These are phyloP conservation scores for Chrysanthemum lavandulifolium DNA, from an alignment of 129 eudicot genomes.

Conservation along the genomic window DNA sequence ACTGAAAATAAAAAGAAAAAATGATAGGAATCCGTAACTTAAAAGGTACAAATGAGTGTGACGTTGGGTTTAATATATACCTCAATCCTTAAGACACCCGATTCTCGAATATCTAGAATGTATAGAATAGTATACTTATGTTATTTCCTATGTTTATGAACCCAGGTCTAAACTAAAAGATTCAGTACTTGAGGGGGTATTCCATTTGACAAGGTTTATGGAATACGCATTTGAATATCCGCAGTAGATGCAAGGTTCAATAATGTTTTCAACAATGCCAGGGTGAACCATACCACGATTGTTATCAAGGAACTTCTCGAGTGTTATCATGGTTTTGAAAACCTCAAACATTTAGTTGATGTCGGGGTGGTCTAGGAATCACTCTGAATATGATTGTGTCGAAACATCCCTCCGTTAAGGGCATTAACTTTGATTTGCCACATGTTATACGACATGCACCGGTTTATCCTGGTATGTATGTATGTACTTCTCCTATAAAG, in stretches of 20 bases:
- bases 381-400: conserved; percentile 24
- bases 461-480: conserved; percentile 28
- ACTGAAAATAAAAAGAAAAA: no score
- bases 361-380: conserved; percentile 50
- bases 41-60: no score
- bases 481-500: background rate
- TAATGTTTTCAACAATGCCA: conserved; percentile 37
- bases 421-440: conserved; percentile 45
- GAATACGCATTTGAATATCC: conserved; percentile 29
- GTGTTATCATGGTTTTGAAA: conserved; percentile 34
- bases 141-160: background rate
- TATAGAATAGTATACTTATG: no score
- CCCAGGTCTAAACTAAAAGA: conserved; percentile 35
- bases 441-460: conserved; percentile 38
- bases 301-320: conserved; percentile 29
- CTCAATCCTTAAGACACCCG: no score
- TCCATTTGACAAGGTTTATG: conserved; percentile 30
- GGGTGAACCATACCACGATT: conserved; percentile 32
- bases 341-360: conserved; percentile 32
- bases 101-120: no score
- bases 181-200: conserved; percentile 22
- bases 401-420: conserved; percentile 32
- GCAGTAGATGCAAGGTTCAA: conserved; percentile 31
- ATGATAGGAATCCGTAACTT: no score
- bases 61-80: no score